These are phyloP conservation scores for Candida cerambycidarum DNA, from an alignment of 805 yeast genomes.

Conservation along the genomic window DNA sequence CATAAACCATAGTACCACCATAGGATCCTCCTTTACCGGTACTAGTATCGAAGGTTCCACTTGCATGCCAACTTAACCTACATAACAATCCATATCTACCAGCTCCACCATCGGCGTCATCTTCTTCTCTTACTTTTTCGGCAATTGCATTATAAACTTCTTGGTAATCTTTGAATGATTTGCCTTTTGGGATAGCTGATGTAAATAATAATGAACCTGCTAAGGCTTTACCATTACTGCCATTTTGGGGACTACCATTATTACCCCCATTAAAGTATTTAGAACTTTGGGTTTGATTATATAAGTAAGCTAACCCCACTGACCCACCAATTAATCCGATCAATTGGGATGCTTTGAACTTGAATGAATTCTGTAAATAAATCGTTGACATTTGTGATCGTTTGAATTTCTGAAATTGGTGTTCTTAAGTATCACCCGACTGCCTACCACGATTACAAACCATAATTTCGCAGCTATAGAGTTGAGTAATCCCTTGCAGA, in stretches of 20 bases:
- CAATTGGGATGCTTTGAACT: conserved; percentile 1
- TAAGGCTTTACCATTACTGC: conserved; percentile 4
- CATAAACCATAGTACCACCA: conserved; percentile 38
- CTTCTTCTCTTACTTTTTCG: conserved; percentile 48
- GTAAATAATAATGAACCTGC: conserved; percentile 23
- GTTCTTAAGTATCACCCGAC: conserved; percentile 1
- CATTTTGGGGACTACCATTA: not conserved
- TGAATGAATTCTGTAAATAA: conserved; percentile 3
- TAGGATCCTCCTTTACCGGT: conserved; percentile 35
- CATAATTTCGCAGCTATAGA: conserved; percentile 5
- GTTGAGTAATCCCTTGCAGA: conserved; percentile 2
- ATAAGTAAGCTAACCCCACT: conserved; percentile 1
- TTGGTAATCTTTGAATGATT: conserved; percentile 56
- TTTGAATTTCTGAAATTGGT: not conserved
- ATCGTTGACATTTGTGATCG: conserved; percentile 3
- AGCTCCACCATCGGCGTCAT: conserved; percentile 36
- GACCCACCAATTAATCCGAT: conserved; percentile 6
- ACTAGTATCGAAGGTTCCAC: conserved; percentile 31
- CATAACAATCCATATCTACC: conserved; percentile 38
- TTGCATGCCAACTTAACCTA: conserved; percentile 41
- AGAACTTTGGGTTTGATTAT: no score
- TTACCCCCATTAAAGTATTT: not conserved
- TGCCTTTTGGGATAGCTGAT: conserved; percentile 37
- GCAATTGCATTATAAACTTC: conserved; percentile 74
- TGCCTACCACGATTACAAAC: no score